Evolutionary conservation across 2,329 filamentous ascomycete species (phyloP), one percentile per base, ranked within the genome.

Genomic region (Sclerotinia trifoliorum): DNA sequence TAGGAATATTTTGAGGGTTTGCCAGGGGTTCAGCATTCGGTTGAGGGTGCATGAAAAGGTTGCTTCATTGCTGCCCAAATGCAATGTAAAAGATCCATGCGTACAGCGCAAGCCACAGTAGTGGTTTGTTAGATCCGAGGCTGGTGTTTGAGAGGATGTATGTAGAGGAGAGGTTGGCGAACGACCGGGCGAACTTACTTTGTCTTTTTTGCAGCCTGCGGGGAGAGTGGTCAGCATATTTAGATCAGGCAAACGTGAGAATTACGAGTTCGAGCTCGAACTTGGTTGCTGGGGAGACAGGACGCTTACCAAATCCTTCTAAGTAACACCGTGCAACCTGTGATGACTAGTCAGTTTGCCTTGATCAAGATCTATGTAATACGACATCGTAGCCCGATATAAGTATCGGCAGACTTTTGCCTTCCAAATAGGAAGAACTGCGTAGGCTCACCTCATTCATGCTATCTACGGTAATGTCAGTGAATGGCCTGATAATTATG

Each of bases 291-390:
- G 46, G 65, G 24, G 48, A 42, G 44, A 46, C 26, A 32, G 49
- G 42, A 48, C 8, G 35, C 65, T 67, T 55, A 67, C 95, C 95
- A 80, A 96, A 97, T n/a, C 95, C 95, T 78, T 97, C 91, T 39
- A 96, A 80, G 83, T 95, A 98, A 82, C 95, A 99, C 93, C 93
- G 96, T 48, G 89, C 95, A 63, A 67, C 65, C 65, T 67, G 13
- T 42, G 57, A 63, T 49, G 29, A 39, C 48, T n/a, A 46, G 48
- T 67, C 35, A 67, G 57, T 63, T 55, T 67, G 49, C 42, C 57
- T 48, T 55, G 48, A 67, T 67, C 65, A 55, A n/a, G 58, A 67
- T 63, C 57, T 67, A 46, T 62, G 65, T 67, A 67, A 13, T 48
- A 55, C 39, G 19, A 29, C 48, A 48, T 5, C 48, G 42, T 63